Conservation (phyloP, 2,329 filamentous ascomycete species). For the Sordariomycetes sp. region DNA sequence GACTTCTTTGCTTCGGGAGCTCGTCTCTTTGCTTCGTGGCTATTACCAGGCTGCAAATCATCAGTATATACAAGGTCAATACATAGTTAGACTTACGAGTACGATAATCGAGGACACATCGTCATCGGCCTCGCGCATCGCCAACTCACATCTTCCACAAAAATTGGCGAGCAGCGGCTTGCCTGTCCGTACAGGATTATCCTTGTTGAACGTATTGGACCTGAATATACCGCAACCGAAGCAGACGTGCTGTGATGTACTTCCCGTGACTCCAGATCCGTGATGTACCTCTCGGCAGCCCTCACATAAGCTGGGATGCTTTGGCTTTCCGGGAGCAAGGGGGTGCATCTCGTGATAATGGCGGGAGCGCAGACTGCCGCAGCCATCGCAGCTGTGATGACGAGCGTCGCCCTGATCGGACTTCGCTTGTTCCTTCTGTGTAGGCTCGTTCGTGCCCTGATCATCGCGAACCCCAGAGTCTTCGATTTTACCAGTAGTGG, state of each 20-base stretch:
- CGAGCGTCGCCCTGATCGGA: background rate
- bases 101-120: too few relatives aligned
- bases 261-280: conserved; percentile 10
- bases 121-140: conserved; percentile 11
- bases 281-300: conserved; percentile 19
- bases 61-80: too few relatives aligned
- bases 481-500: too few relatives aligned
- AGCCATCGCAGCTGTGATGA: conserved; percentile 25
- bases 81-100: too few relatives aligned
- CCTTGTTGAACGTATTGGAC: conserved; percentile 14
- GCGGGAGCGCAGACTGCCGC: conserved; percentile 22
- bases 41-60: too few relatives aligned
- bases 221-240: conserved; percentile 18
- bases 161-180: conserved; percentile 21
- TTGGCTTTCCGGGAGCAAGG: conserved; percentile 10
- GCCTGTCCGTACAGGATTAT: conserved; percentile 11
- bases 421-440: too few relatives aligned
- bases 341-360: conserved; percentile 25
- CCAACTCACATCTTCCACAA: conserved; percentile 16
- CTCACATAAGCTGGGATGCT: conserved; percentile 23
- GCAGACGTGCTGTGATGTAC: conserved; percentile 27
- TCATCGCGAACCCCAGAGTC: too few relatives aligned
- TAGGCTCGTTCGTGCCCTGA: too few relatives aligned
- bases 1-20: too few relatives aligned
- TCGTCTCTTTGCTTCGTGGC: too few relatives aligned